phyloP scores from a whole-genome alignment of 2,329 filamentous ascomycete species.

The Hymenoscyphus fructigenus region DNA sequence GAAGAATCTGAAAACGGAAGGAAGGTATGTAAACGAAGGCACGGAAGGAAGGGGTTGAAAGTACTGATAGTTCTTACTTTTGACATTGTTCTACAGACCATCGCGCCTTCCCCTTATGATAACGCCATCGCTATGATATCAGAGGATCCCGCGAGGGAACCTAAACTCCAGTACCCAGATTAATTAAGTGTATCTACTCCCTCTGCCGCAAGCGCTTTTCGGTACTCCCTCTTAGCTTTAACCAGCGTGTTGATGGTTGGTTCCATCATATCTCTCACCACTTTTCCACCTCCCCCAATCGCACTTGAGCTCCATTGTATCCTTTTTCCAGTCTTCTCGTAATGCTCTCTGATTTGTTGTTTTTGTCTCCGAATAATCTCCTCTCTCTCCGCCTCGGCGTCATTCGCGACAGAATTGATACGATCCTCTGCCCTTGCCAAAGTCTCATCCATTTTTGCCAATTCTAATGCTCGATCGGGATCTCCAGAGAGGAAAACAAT shows the following conservation, averaged over 20 bases:
- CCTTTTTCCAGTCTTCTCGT: slow-evolving; percentile 72
- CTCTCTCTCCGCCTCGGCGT: slow-evolving; percentile 74
- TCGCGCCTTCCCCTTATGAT: slow-evolving; percentile 19
- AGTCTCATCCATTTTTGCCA: slow-evolving; percentile 79
- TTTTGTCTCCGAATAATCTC: slow-evolving; percentile 66
- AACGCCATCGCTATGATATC: slow-evolving; percentile 34
- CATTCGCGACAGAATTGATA: slow-evolving; percentile 75
- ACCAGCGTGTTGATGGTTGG: slow-evolving; percentile 71
- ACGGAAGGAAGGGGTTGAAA: neutral
- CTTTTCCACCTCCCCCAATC: slow-evolving; percentile 72
- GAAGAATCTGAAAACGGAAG: neutral
- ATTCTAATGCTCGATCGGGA: slow-evolving; percentile 73
- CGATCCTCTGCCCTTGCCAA: slow-evolving; percentile 73
- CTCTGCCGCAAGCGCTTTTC: slow-evolving; percentile 67
- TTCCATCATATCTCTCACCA: slow-evolving; percentile 73
- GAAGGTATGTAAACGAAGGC: neutral
- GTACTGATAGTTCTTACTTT: neutral
- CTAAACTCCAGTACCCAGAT: neutral
- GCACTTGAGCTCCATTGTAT: slow-evolving; percentile 65
- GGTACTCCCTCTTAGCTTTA: slow-evolving; percentile 69
- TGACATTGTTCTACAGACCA: slow-evolving; percentile 4
- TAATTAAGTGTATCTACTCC: slow-evolving; percentile 28
- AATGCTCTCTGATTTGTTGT: slow-evolving; percentile 68
- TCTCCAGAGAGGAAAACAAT: slow-evolving; percentile 86
- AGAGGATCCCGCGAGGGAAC: neutral